A percentile compares a stretch with the other conserved stretches of the same genome.
Evolutionary conservation across 345 rosid species (phyloP).

Genomic region (Diplotaxis tenuifolia): DNA sequence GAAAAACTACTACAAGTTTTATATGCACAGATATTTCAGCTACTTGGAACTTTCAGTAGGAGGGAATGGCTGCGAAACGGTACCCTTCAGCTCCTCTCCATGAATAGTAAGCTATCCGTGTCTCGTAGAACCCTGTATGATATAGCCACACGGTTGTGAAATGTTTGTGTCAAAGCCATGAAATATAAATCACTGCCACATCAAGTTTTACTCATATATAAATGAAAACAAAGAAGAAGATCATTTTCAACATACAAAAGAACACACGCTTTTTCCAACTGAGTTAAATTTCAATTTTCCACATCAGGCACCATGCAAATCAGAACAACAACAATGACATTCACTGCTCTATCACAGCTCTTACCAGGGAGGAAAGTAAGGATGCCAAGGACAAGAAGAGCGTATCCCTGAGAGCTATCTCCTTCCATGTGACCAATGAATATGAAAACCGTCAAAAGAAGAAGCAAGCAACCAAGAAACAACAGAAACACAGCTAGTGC

Average conservation of each 20-base stretch:
- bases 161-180: no score
- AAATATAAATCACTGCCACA: no score
- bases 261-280: no score
- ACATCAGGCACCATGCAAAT: no score
- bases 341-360: no score
- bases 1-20: neutral
- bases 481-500: conserved; percentile 69
- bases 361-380: conserved; percentile 86
- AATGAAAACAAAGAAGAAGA: no score
- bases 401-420: conserved; percentile 75
- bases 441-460: conserved; percentile 67
- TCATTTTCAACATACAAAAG: no score
- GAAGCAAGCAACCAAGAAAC: conserved; percentile 62
- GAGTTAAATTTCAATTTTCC: no score
- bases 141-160: no score
- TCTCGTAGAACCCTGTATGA: conserved; percentile 77
- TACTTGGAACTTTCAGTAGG: conserved; percentile 46
- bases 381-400: conserved; percentile 71
- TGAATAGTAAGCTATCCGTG: conserved; percentile 81
- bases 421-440: conserved; percentile 88
- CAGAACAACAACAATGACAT: no score
- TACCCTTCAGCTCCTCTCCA: conserved; percentile 88
- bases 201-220: no score
- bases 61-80: conserved; percentile 78
- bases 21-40: conserved; percentile 22